Evolutionary conservation across 148 eudicot species (phyloP).

Genomic region (Vaccinium corymbosum): DNA sequence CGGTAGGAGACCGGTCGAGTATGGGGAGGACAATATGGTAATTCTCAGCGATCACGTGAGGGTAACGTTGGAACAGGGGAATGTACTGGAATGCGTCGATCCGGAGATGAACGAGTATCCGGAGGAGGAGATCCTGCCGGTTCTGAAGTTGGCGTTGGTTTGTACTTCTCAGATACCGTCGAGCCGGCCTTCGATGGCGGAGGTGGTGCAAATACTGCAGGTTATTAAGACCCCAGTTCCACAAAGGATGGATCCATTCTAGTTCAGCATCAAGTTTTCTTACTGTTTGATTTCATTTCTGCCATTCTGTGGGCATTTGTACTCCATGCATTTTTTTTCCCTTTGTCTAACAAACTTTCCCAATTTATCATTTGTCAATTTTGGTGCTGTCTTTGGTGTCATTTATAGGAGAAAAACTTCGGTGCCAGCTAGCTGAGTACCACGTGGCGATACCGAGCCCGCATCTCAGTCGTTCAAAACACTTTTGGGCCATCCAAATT

Average conservation of each 20-base stretch:
- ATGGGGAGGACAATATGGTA: constrained; percentile 77
- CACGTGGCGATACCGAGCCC: too few relatives aligned
- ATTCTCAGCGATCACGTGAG: constrained; percentile 75
- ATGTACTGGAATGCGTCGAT: constrained; percentile 75
- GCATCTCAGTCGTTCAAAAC: too few relatives aligned
- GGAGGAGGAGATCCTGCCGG: constrained; percentile 85
- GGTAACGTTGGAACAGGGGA: constrained; percentile 69
- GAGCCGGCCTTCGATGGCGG: constrained; percentile 93
- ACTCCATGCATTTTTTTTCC: background rate
- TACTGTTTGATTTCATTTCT: background rate
- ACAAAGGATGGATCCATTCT: constrained; percentile 48
- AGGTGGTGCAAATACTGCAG: constrained; percentile 89
- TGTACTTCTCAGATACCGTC: constrained; percentile 95
- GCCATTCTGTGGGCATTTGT: background rate
- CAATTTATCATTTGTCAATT: background rate
- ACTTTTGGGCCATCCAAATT: too few relatives aligned
- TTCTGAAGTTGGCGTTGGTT: constrained; percentile 80
- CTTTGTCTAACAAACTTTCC: background rate
- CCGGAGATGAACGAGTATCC: constrained; percentile 64
- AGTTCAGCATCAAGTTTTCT: background rate
- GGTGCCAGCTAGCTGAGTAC: too few relatives aligned
- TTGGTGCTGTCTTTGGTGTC: background rate
- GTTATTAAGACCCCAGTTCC: constrained; percentile 84
- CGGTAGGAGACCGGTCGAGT: constrained; percentile 75
- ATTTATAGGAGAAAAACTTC: background rate